phyloP scores from a whole-genome alignment of 2,329 filamentous ascomycete genomes.

The Pezicula rhizophila region DNA sequence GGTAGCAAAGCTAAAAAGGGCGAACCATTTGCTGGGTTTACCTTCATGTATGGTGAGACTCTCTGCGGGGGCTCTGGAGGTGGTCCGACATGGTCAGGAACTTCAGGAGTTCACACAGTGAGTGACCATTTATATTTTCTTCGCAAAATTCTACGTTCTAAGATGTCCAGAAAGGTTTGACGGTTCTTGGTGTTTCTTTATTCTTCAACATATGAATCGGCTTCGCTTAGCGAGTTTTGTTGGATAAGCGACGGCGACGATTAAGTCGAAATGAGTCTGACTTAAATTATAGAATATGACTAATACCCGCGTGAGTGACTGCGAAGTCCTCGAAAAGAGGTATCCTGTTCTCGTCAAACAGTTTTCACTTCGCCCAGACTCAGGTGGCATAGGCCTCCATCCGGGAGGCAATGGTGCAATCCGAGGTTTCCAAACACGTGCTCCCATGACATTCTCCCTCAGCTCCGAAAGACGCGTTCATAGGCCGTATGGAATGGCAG shows the following conservation, averaged over 20 bases:
- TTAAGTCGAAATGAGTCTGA: too few species aligned
- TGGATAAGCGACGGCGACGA: too few species aligned
- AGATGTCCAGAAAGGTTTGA: too few species aligned
- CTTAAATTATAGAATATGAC: slow-evolving; percentile 56
- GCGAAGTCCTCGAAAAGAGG: slow-evolving; percentile 70
- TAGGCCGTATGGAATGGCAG: slow-evolving; percentile 72
- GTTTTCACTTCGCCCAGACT: slow-evolving; percentile 57
- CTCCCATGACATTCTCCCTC: slow-evolving; percentile 69
- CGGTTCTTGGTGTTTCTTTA: too few species aligned
- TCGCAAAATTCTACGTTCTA: too few species aligned
- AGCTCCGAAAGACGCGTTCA: slow-evolving; percentile 72
- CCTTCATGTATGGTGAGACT: slow-evolving; percentile 63
- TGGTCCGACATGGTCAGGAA: slow-evolving; percentile 64
- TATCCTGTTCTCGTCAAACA: slow-evolving; percentile 67
- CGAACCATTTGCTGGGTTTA: too few species aligned
- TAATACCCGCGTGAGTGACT: slow-evolving; percentile 74
- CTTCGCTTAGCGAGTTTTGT: too few species aligned
- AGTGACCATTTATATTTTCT: too few species aligned
- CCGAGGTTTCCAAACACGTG: slow-evolving; percentile 71
- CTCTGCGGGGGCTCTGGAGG: slow-evolving; percentile 72
- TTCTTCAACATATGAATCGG: too few species aligned
- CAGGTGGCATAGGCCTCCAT: slow-evolving; percentile 58
- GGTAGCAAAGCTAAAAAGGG: slow-evolving; percentile 30
- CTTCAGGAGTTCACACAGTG: slow-evolving; percentile 61
- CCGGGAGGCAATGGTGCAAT: slow-evolving; percentile 67